A percentile compares a stretch with the other conserved stretches of the same genome.
phyloP scores from a whole-genome alignment of 2,329 filamentous ascomycete species.

The Monosporascus sp. region DNA sequence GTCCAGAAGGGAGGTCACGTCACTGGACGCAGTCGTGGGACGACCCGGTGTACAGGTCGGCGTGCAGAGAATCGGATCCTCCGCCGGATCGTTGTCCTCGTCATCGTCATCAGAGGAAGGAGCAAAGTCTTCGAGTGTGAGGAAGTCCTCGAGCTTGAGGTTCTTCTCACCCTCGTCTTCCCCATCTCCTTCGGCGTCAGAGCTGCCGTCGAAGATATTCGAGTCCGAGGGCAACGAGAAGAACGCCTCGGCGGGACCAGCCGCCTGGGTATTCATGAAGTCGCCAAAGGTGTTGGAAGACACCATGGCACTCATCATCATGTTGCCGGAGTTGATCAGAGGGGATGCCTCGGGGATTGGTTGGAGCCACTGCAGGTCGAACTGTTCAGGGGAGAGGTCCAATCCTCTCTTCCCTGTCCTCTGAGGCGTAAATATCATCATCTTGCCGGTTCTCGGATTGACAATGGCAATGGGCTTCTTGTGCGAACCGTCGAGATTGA shows the following conservation, averaged over 20 bases:
- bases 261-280: constrained; percentile 57
- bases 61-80: constrained; percentile 43
- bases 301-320: constrained; percentile 74
- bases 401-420: constrained; percentile 36
- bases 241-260: constrained; percentile 71
- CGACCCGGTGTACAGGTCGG: constrained; percentile 35
- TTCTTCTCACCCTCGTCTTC: constrained; percentile 61
- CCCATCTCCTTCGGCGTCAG: constrained; percentile 49
- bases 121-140: constrained; percentile 58
- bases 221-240: constrained; percentile 63
- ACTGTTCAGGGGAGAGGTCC: constrained; percentile 51
- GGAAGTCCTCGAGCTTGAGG: constrained; percentile 66
- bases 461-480: constrained; percentile 55
- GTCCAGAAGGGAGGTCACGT: constrained; percentile 52
- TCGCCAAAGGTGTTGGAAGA: constrained; percentile 51
- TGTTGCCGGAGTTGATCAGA: constrained; percentile 63
- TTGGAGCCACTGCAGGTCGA: constrained; percentile 42
- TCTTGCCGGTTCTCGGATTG: constrained; percentile 52
- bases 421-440: constrained; percentile 59
- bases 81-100: constrained; percentile 37
- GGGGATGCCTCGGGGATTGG: constrained; percentile 41
- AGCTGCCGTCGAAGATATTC: constrained; percentile 35
- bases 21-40: constrained; percentile 42
- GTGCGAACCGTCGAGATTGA: constrained; percentile 48
- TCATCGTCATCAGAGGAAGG: constrained; percentile 54